Evolutionary conservation across 2,329 filamentous ascomycete species (phyloP), one percentile per base, ranked within the genome.

Genomic region (Colletotrichum brevisporum): DNA sequence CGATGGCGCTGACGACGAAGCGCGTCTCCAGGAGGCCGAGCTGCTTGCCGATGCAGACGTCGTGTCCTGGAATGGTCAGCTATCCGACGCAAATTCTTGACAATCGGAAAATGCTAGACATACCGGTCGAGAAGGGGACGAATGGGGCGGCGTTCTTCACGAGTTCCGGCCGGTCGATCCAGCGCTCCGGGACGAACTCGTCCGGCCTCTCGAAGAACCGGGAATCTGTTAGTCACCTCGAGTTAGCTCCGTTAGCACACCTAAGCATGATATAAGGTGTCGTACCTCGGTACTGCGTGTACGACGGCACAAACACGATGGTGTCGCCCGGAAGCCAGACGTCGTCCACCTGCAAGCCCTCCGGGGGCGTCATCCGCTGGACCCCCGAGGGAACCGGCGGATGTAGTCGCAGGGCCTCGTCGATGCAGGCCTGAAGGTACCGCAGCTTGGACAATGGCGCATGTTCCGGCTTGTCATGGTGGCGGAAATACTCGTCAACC

Each of bases 181-280:
- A 82, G 15, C 80, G 73, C 56, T 82, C 79, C 0, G 81, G 81
- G 9, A 82, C 75, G 54, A 81, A 82, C n/a, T 78, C 75, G 1
- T 71, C 59, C 2, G 74, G 72, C 0, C 31, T 68, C 71, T 36
- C 53, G 24, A 75, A 78, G 51, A 65, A 71, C 9, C 71, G 66
- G 18, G 51, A 16, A 45, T 73, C 74, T 52, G 16, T 9, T 13
- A 6, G 15, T 13, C n/a, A 8, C 31, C 15, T 12, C 31, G 58
- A 76, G 78, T 18, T 65, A 27, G 70, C 65, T 3, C 43, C 13
- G 6, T 13, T 15, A 12, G 6, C 43, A 5, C 43, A 27, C 6
- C 43, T 15, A 15, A 12, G 6, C 12, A 15, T 45, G 9, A 5
- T n/a, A n/a, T n/a, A n/a, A n/a, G n/a, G n/a, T n/a, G n/a, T n/a